Evolutionary conservation across 352 stramenopile species (phyloP).

Genomic region (Globisporangium perplexum): DNA sequence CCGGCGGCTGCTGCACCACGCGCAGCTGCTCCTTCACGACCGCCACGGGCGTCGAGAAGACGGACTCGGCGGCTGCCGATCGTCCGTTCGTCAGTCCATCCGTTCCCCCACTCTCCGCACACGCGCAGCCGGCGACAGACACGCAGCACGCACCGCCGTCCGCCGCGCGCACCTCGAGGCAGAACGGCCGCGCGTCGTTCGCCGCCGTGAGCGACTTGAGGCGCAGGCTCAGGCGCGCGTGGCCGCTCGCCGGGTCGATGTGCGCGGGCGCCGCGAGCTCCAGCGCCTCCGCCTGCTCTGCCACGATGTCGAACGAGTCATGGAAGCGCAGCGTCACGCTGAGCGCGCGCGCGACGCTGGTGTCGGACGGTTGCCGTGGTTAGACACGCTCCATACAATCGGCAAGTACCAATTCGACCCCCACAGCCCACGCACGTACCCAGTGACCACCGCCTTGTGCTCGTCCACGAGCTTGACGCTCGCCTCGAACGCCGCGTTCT

Average conservation of each 20-base stretch:
- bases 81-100: too few relatives aligned
- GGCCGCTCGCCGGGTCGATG: constrained; percentile 33
- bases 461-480: constrained; percentile 57
- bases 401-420: too few relatives aligned
- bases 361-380: too few relatives aligned
- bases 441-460: constrained; percentile 48
- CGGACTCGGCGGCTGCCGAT: constrained; percentile 38
- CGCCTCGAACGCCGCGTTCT: constrained; percentile 48
- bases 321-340: constrained; percentile 62
- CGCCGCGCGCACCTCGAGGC: constrained; percentile 47
- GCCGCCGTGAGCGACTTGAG: constrained; percentile 48
- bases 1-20: constrained; percentile 72
- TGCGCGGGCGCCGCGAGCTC: constrained; percentile 14
- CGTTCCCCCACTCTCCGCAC: too few relatives aligned
- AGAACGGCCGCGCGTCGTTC: constrained; percentile 60
- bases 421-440: constrained; percentile 20
- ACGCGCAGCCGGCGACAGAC: too few relatives aligned
- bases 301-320: constrained; percentile 71
- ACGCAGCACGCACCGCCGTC: constrained; percentile 27
- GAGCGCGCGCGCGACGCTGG: constrained; percentile 32
- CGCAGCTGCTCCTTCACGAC: constrained; percentile 77
- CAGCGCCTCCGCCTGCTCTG: constrained; percentile 46
- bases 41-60: constrained; percentile 55
- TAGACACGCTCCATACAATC: not conserved
- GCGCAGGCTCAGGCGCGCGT: constrained; percentile 38